These are phyloP conservation scores for Filosporella fistucella DNA, from an alignment of 495 filamentous ascomycete species.

Conservation along the genomic window DNA sequence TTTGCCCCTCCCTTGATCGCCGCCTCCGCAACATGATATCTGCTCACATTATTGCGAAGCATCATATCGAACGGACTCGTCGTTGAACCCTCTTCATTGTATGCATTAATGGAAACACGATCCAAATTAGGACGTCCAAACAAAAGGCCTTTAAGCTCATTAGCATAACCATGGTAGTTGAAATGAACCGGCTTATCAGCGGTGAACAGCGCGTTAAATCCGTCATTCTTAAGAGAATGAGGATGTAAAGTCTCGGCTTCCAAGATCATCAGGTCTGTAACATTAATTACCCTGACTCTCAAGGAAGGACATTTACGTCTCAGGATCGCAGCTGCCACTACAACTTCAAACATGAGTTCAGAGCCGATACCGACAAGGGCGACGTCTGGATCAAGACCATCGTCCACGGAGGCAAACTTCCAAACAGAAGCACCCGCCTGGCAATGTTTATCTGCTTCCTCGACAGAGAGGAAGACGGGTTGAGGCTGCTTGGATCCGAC, in stretches of 20 bases:
- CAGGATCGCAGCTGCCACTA: slow-evolving; percentile 58
- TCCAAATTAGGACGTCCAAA: slow-evolving; percentile 51
- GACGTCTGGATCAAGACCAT: slow-evolving; percentile 57
- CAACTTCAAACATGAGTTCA: slow-evolving; percentile 67
- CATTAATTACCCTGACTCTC: slow-evolving; percentile 62
- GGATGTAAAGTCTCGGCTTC: slow-evolving; percentile 56
- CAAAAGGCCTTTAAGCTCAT: slow-evolving; percentile 58
- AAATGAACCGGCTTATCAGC: slow-evolving; percentile 55
- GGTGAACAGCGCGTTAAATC: slow-evolving; percentile 58
- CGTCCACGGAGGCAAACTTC: slow-evolving; percentile 59
- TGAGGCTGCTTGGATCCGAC: slow-evolving; percentile 71
- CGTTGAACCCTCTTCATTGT: slow-evolving; percentile 66
- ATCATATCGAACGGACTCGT: slow-evolving; percentile 77
- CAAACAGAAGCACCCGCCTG: slow-evolving; percentile 58
- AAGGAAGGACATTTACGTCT: slow-evolving; percentile 47
- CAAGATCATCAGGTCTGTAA: slow-evolving; percentile 70
- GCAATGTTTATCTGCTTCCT: slow-evolving; percentile 66
- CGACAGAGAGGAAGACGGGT: slow-evolving; percentile 58
- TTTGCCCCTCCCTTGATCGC: slow-evolving; percentile 48
- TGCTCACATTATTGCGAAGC: slow-evolving; percentile 57
- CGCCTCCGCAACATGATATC: slow-evolving; percentile 57
- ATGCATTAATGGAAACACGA: slow-evolving; percentile 55
- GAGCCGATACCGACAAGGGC: slow-evolving; percentile 67
- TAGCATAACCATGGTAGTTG: slow-evolving; percentile 69
- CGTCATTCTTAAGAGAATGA: slow-evolving; percentile 50